Base-by-base conservation (phyloP, 1,284 basidiomycete species). In the Sporisorium sorghi region DNA sequence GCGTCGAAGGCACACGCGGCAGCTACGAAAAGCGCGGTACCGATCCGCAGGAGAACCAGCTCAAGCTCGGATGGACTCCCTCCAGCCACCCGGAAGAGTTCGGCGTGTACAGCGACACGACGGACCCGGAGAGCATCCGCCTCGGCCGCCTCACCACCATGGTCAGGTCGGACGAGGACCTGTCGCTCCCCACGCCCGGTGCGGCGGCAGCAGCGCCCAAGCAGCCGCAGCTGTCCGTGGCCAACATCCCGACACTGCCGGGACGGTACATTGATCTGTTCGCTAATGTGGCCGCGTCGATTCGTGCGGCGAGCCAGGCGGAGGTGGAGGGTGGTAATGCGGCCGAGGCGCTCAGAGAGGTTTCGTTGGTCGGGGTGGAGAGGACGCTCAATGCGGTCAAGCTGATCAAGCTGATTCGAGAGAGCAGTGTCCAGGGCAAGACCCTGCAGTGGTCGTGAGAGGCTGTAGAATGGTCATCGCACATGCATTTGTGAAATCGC, bases 21-120 rank as follows among this genome's bases (percentile, higher is more conserved):
- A 68, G 63, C 43, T 84, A 81, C 72, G 73, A 77, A 40, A 84
- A 83, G 71, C 58, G 58, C 10, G 83, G 81, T 23, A 74, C 71
- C 0, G 83, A 84, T 55, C 83, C 83, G 11, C 83, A 84, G 49
- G 83, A 83, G 57, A 70, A 73, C 46, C 83, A 84, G 59, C 74
- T 83, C 55, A 83, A 83, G 61, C 44, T 55, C 14, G 81, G 81
- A 12, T 81, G 77, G 78, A 76, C 72, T 0, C 81, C 82, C 12
- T 30, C 48, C 5, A 62, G 70, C 17, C 74, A 80, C 40, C 57
- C 66, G 11, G 77, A 83, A n/a, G 56, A 73, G 24, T 84, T 84
- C 56, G 82, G 82, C 14, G 57, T 65, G 0, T 82, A 84, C 59
- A 65, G 68, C 56, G 76, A 79, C 11, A 39, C 49, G 0, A 30